phyloP scores from a whole-genome alignment of 306 rosid genomes.

The Quercus engelmannii region DNA sequence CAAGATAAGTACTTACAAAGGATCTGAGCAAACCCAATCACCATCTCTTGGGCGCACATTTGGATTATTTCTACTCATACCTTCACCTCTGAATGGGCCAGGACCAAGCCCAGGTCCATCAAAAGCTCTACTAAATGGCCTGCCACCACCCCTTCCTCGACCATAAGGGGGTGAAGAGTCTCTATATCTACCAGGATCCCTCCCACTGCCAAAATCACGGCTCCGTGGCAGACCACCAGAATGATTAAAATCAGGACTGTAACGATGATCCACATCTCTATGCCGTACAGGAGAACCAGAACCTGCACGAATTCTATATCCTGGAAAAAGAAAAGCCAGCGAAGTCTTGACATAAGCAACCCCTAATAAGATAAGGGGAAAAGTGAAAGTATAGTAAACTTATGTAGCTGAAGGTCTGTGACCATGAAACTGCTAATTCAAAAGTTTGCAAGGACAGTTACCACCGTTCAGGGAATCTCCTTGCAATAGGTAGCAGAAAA shows the following conservation, averaged over 20 bases:
- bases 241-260: conserved; percentile 56
- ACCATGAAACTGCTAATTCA: conserved; percentile 43
- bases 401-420: conserved; percentile 36
- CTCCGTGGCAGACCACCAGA: conserved; percentile 36
- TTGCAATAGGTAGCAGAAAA: conserved; percentile 32
- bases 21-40: conserved; percentile 88
- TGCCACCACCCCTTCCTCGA: conserved; percentile 67
- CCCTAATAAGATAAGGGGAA: conserved; percentile 24
- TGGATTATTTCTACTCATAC: conserved; percentile 65
- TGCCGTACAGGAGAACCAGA: conserved; percentile 79
- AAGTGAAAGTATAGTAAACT: conserved; percentile 29
- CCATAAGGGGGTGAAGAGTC: conserved; percentile 68
- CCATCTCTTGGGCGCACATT: conserved; percentile 93
- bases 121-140: conserved; percentile 70
- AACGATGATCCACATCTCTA: conserved; percentile 58
- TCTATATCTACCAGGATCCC: conserved; percentile 69
- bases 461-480: conserved; percentile 50
- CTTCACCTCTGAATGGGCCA: conserved; percentile 72
- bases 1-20: conserved; percentile 50
- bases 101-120: conserved; percentile 59
- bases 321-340: conserved; percentile 69
- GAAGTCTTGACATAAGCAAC: conserved; percentile 43
- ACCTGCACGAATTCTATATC: conserved; percentile 93
- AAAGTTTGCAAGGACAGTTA: conserved; percentile 41
- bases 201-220: conserved; percentile 61